Evolutionary conservation across 1,139 yeast species (phyloP), one percentile per base, ranked within the genome.

Genomic region (Pichia sp.): DNA sequence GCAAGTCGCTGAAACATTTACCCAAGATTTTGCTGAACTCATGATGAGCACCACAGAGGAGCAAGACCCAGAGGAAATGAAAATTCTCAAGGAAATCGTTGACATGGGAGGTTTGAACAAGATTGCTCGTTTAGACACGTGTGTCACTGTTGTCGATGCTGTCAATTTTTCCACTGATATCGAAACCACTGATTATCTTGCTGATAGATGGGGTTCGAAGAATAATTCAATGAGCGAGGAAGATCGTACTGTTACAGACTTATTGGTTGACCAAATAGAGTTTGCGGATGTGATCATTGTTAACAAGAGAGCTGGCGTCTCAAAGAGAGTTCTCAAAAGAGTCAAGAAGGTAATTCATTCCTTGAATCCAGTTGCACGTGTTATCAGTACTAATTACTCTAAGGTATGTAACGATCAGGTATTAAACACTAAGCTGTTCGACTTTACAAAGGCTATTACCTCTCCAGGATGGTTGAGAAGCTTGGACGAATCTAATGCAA

Each of bases 1-100:
- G 69, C 70, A 66, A 45, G 70, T 67, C 13, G 72, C 73, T 2
- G 71, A 67, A 44, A 67, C 72, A 1, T 67, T 67, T 44, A 61
- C 69, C 3, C 52, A 58, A 13, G 70, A 67, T 41, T 64, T 63
- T 38, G 52, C 65, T 5, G 57, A 59, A 24, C 42, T 53, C 34
- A 40, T 63, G 34, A 42, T 60, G 6, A 50, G 53, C 24, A 45
- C 55, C 4, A 50, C 49, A 7, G 47, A 30, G 18, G 18, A 37
- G 7, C 32, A 45, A 16, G 53, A 51, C 11, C 15, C 14, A 11
- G 64, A 57, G 27, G 50, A 48, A 33, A 22, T 29, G 14, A 48
- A 51, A 29, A 35, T 58, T 11, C 39, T 64, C 22, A 50, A 52
- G 35, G 58, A 64, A 20, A 53, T 65, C 16, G 48, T 62, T 17